A percentile compares a stretch with the other conserved stretches of the same genome.
Conservation (phyloP, 2,329 filamentous ascomycete genomes). For the Epicoccum nigrum region DNA sequence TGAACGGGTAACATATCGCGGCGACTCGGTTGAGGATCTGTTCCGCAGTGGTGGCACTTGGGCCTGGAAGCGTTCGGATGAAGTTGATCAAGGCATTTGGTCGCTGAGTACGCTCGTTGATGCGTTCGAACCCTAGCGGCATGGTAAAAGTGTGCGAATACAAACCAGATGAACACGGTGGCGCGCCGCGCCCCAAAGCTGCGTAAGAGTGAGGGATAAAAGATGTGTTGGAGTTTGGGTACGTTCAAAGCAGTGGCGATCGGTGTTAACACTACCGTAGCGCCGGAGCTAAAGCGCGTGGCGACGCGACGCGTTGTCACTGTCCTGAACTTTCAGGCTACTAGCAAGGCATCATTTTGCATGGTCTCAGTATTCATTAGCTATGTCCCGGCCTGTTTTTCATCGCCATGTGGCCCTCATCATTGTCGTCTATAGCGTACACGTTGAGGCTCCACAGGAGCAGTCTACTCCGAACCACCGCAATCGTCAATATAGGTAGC, state of each 20-base stretch:
- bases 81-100: slow-evolving; percentile 83
- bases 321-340: too few relatives aligned
- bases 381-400: too few relatives aligned
- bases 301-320: background rate
- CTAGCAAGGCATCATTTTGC: too few relatives aligned
- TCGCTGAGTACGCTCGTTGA: slow-evolving; percentile 76
- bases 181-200: background rate
- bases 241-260: background rate
- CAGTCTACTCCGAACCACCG: background rate
- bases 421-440: background rate
- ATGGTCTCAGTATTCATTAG: too few relatives aligned
- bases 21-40: slow-evolving; percentile 48
- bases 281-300: background rate
- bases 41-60: slow-evolving; percentile 43
- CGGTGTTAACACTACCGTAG: background rate
- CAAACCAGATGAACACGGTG: background rate
- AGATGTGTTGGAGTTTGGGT: too few relatives aligned
- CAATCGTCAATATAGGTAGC: background rate
- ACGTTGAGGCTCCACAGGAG: background rate
- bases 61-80: slow-evolving; percentile 77
- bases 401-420: too few relatives aligned
- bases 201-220: background rate
- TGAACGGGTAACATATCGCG: slow-evolving; percentile 75
- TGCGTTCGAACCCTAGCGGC: slow-evolving; percentile 77
- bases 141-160: slow-evolving; percentile 53